A percentile compares a stretch with the other conserved stretches of the same genome.
These are phyloP conservation scores for Ogataea henricii DNA, from an alignment of 805 yeast genomes.

Conservation along the genomic window DNA sequence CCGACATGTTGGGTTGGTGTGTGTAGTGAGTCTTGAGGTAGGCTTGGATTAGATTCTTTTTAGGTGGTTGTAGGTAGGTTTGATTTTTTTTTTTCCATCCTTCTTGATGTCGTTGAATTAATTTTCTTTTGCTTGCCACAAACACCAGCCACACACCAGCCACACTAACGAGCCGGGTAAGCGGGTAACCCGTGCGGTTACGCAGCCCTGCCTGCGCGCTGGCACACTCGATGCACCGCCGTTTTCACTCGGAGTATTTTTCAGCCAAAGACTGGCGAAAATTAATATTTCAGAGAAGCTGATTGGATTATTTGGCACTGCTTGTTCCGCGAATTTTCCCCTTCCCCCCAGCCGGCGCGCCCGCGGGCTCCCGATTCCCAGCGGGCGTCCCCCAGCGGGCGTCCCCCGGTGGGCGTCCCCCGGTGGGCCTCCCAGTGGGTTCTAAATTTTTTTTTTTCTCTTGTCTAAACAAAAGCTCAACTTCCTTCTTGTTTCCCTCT, in stretches of 20 bases:
- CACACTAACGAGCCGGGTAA: neutral
- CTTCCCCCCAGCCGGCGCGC: neutral
- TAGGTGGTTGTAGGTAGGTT: neutral
- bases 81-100: neutral
- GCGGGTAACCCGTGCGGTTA: neutral
- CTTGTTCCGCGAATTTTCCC: neutral
- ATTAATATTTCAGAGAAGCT: conserved; percentile 19
- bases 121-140: neutral
- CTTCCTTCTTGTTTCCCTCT: conserved; percentile 1
- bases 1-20: conserved; percentile 13
- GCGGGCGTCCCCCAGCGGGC: neutral
- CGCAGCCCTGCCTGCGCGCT: neutral
- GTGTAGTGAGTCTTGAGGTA: neutral
- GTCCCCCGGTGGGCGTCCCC: neutral
- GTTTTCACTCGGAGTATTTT: neutral
- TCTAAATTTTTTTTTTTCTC: conserved; percentile 1
- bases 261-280: conserved; percentile 5
- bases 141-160: neutral
- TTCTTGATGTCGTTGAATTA: neutral
- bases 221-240: neutral
- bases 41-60: neutral
- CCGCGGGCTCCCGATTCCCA: neutral
- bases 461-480: neutral
- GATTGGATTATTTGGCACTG: conserved; percentile 17
- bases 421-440: neutral